A percentile compares a stretch with the other conserved stretches of the same genome.
Conservation (phyloP, 2,329 filamentous ascomycete species). For the Pestalotiopsis sp. region DNA sequence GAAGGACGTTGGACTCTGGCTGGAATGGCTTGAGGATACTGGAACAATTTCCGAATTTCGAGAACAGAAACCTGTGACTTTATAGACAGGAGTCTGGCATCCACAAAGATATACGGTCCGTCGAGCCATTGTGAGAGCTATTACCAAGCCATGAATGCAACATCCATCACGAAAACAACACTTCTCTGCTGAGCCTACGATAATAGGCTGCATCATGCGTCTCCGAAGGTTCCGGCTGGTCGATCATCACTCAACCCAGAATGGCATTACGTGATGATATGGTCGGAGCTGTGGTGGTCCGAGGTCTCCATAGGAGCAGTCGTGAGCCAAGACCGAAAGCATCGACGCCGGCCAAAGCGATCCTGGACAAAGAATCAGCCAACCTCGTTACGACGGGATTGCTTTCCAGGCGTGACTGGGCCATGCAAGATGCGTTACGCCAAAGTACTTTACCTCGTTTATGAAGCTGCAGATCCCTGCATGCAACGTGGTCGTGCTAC, state of each 20-base stretch:
- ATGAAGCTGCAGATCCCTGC: not conserved
- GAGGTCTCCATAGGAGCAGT: not conserved
- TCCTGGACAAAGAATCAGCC: not conserved
- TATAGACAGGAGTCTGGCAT: not conserved
- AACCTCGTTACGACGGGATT: not conserved
- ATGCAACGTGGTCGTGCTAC: slow-evolving; percentile 11
- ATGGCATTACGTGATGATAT: slow-evolving; percentile 5
- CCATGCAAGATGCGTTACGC: not conserved
- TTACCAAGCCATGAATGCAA: not conserved
- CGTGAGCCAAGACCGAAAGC: not conserved
- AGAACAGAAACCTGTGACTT: not conserved
- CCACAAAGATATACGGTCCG: not conserved
- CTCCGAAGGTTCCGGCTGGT: not conserved
- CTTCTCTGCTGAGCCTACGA: not conserved
- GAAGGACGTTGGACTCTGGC: not conserved
- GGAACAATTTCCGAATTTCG: not conserved
- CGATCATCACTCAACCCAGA: not conserved
- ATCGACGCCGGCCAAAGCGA: not conserved
- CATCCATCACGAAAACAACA: not conserved
- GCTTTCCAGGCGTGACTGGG: not conserved
- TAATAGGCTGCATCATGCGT: slow-evolving; percentile 2
- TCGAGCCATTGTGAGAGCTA: not conserved
- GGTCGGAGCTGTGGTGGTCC: not conserved
- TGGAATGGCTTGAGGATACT: not conserved
- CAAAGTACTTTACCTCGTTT: not conserved